Base-by-base conservation (phyloP, 2,329 filamentous ascomycete genomes). In the Aureobasidium lini region DNA sequence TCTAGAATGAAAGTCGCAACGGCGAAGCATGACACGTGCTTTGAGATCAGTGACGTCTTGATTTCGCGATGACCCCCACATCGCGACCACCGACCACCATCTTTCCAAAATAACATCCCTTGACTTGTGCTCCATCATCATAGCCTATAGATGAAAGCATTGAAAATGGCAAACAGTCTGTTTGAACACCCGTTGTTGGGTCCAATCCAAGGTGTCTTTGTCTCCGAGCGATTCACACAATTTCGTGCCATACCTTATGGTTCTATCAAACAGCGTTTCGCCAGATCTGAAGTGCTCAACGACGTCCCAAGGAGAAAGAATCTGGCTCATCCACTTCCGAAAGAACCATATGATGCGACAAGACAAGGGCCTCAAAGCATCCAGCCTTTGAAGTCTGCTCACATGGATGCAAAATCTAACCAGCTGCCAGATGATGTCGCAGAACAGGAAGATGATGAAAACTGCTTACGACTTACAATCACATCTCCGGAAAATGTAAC, bases 181-280 rank as follows among this genome's bases (percentile, higher is more conserved):
- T 11, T 58, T 13, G n/a, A 59, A 11, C 61, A 62, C 39, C 42
- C 59, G 0, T 29, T 40, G 3, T 31, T 62, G 9, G 61, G 61
- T 5, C 23, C 54, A 6, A 47, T 62, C 2, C 34, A 56, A 7
- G 59, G 61, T 9, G 7, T 46, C 5, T 32, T 42, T 5, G 29
- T 60, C 4, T n/a, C 34, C 6, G 36, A 58, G 5, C 29, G 28
- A 18, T 43, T 60, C 6, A 36, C 47, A 1, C 60, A 63, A 37
- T 63, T 62, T 42, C 43, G 57, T 6, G 49, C 56, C 6, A 23
- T 62, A 5, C 62, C 60, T n/a, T 63, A 63, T 47, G 62, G 52
- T 36, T 31, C 10, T 4, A 56, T 60, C 28, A 37, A 43, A 39
- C 62, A 63, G 32, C 57, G 62, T 1, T 63, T 63, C 29, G 60